phyloP scores from a whole-genome alignment of 83 land plant genomes.

The Isoetes engelmannii region DNA sequence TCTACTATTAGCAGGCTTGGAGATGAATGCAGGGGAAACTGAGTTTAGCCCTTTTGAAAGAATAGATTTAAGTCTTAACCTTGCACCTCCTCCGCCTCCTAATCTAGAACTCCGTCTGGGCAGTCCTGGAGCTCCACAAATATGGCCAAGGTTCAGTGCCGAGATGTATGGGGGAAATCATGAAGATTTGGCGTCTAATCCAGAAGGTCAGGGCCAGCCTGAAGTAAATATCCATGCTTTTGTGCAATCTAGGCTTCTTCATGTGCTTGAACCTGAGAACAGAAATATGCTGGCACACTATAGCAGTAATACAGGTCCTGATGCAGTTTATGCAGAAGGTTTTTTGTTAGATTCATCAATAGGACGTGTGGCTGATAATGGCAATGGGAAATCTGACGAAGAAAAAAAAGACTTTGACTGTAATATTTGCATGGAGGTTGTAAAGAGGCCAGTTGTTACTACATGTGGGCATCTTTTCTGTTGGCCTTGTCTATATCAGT shows the following conservation, averaged over 20 bases:
- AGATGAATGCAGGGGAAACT: too few relatives aligned
- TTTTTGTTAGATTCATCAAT: constrained; percentile 18
- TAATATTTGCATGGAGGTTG: constrained; percentile 24
- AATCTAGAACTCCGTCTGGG: too few relatives aligned
- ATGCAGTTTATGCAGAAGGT: constrained; percentile 6
- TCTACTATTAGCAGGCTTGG: too few relatives aligned
- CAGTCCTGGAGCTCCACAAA: too few relatives aligned
- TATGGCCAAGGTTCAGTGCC: too few relatives aligned
- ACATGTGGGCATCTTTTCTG: constrained; percentile 28
- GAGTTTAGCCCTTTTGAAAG: too few relatives aligned
- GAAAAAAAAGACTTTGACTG: constrained; percentile 14
- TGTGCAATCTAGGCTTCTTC: constrained; percentile 9
- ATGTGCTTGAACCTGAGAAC: constrained; percentile 8
- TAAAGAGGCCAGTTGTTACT: constrained; percentile 22
- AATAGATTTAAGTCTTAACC: too few relatives aligned
- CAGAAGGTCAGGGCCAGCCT: too few relatives aligned
- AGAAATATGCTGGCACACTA: constrained; percentile 5
- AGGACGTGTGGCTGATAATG: constrained; percentile 9
- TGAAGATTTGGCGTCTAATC: too few relatives aligned
- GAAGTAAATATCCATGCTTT: too few relatives aligned
- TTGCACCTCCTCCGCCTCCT: too few relatives aligned
- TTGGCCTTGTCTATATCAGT: constrained; percentile 30
- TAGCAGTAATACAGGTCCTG: constrained; percentile 16
- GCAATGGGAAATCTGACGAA: constrained; percentile 11
- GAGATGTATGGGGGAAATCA: too few relatives aligned